Evolutionary conservation across 139 green algal species (phyloP).

Genomic region (Micractinium conductrix): DNA sequence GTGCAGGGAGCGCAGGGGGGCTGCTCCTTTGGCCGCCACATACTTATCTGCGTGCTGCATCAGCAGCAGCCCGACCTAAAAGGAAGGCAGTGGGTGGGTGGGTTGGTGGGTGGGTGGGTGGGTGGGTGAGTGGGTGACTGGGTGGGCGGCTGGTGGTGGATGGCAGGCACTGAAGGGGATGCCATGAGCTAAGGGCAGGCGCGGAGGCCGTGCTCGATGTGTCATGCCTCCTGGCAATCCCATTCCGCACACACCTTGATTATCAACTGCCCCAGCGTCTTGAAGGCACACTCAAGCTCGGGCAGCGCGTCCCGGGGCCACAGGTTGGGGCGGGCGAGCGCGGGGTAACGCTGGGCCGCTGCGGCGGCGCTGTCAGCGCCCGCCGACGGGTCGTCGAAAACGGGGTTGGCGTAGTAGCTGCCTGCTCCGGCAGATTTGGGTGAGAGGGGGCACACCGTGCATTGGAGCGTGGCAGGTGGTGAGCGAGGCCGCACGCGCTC

Average conservation of each 20-base stretch:
- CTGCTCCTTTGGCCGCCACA: neutral
- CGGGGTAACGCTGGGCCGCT: conserved; percentile 43
- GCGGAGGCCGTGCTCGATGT: too few species aligned
- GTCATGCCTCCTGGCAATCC: too few species aligned
- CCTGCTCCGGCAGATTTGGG: too few species aligned
- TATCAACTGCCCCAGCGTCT: conserved; percentile 67
- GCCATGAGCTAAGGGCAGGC: too few species aligned
- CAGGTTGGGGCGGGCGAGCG: conserved; percentile 70
- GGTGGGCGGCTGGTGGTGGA: too few species aligned
- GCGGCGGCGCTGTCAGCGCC: neutral
- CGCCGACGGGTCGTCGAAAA: conserved; percentile 39
- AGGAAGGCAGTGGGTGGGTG: too few species aligned
- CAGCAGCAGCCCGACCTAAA: conserved; percentile 68
- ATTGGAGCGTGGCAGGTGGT: too few species aligned
- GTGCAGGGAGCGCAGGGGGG: conserved; percentile 9
- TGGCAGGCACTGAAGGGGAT: too few species aligned
- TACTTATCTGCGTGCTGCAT: conserved; percentile 57
- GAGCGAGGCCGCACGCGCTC: neutral
- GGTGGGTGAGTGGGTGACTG: too few species aligned
- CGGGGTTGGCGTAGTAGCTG: conserved; percentile 79
- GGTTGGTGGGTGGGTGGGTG: too few species aligned
- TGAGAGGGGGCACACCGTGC: too few species aligned
- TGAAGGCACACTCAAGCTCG: conserved; percentile 71
- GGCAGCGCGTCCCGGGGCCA: conserved; percentile 74
- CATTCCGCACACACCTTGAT: conserved; percentile 8